phyloP scores from a whole-genome alignment of 2,329 filamentous ascomycete genomes.

The Microcera coccophila region DNA sequence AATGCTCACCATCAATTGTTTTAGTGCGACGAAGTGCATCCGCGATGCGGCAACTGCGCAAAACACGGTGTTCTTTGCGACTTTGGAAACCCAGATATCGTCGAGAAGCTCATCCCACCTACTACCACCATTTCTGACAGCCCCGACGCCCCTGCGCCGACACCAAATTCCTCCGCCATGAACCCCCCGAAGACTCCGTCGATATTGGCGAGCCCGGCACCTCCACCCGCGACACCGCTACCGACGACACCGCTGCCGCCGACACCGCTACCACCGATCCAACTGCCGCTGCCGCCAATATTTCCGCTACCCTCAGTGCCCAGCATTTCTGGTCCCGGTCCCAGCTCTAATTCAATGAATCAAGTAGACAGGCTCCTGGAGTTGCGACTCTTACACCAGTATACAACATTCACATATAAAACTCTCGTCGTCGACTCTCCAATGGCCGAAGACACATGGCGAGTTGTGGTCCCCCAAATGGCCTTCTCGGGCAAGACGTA shows the following conservation, averaged over 20 bases:
- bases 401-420: slow-evolving; percentile 56
- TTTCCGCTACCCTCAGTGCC: slow-evolving; percentile 29
- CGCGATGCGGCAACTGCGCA: slow-evolving; percentile 61
- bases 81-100: slow-evolving; percentile 52
- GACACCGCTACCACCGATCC: slow-evolving; percentile 12
- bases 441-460: slow-evolving; percentile 55
- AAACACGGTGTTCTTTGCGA: slow-evolving; percentile 66
- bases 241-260: slow-evolving; percentile 15
- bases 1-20: too few relatives aligned
- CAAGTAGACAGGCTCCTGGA: slow-evolving; percentile 51
- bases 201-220: slow-evolving; percentile 19
- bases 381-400: slow-evolving; percentile 62
- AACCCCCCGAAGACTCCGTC: slow-evolving; percentile 23
- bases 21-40: slow-evolving; percentile 64
- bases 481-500: slow-evolving; percentile 58
- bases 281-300: slow-evolving; percentile 31
- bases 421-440: slow-evolving; percentile 55
- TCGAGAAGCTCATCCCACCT: slow-evolving; percentile 40
- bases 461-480: slow-evolving; percentile 55
- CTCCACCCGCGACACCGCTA: too few relatives aligned
- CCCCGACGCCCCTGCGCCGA: slow-evolving; percentile 21
- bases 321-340: slow-evolving; percentile 7
- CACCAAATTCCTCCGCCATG: slow-evolving; percentile 17
- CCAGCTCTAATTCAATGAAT: slow-evolving; percentile 30
- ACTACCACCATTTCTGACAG: slow-evolving; percentile 34